Base-by-base conservation (phyloP, 192 early-diverging fungal genomes). In the Coemansia reversa region DNA sequence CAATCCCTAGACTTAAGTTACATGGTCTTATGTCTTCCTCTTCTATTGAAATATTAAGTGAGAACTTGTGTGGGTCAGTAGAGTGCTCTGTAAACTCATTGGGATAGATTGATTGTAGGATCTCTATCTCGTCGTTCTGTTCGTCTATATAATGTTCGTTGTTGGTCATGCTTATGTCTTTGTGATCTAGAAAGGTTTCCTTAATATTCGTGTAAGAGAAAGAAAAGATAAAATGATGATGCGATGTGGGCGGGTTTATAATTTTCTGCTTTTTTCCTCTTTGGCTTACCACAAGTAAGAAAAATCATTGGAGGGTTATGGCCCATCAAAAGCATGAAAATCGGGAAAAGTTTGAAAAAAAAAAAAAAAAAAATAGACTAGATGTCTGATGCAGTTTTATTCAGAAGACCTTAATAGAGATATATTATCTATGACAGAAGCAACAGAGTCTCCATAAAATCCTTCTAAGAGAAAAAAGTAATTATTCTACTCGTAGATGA, bases 41-140 rank as follows among this genome's bases (percentile, higher is more conserved):
- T 32, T 90, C 89, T 9, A 87, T 76, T 8, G 75, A 61, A 25
- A 90, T 65, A 50, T 59, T 61, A 23, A 92, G 88, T 22, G 72
- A 70, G 60, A 89, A 90, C 70, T 86, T 86, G 63, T 70, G 74
- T 32, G 74, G 51, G 51, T 74, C 67, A 6, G 57, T 12, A 52
- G 75, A 81, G 42, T 74, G 81, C 83, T 87, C 77, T 66, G 84
- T 79, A 47, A 90, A 86, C 71, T 92, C 91, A 60, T 87, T 88
- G 45, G 87, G 86, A 75, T 92, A 93, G 69, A 93, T 93, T 42
- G 89, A 90, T 61, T 90, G 83, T 51, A 93, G 85, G 20, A 87
- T 90, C 62, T 92, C 91, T 39, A 93, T 60, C 63, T 93, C 92
- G 68, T 87, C 88, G 27, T 83, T 76, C 74, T 91, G 90, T 72